These are phyloP conservation scores for Rubia yunnanensis DNA, from an alignment of 257 asterid genomes.

Conservation along the genomic window DNA sequence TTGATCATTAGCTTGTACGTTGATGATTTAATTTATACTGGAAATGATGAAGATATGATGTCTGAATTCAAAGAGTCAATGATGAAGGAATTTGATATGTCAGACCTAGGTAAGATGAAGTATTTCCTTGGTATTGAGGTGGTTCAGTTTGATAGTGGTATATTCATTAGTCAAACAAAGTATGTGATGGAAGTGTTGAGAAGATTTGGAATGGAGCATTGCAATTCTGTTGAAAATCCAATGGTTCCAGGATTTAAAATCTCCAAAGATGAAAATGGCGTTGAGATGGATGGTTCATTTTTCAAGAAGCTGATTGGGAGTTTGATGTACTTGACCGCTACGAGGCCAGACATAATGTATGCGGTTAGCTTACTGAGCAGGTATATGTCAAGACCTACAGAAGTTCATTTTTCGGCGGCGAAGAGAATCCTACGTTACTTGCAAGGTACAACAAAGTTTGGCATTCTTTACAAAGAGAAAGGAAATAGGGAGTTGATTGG, in stretches of 20 bases:
- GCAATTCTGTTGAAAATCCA: background rate
- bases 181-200: background rate
- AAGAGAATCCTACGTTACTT: background rate
- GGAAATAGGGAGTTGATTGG: background rate
- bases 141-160: background rate
- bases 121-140: background rate
- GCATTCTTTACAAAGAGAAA: background rate
- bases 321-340: background rate
- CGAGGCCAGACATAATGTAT: background rate
- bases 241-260: background rate
- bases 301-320: background rate
- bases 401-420: background rate
- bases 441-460: background rate
- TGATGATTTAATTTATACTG: background rate
- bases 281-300: background rate
- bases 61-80: background rate
- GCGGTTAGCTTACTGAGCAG: background rate
- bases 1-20: background rate
- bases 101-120: background rate
- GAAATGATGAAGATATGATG: background rate
- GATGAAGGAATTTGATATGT: background rate
- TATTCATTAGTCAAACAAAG: background rate
- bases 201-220: background rate
- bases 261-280: background rate
- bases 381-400: background rate